phyloP scores from a whole-genome alignment of 257 asterid genomes.

The Nicotiana tabacum region DNA sequence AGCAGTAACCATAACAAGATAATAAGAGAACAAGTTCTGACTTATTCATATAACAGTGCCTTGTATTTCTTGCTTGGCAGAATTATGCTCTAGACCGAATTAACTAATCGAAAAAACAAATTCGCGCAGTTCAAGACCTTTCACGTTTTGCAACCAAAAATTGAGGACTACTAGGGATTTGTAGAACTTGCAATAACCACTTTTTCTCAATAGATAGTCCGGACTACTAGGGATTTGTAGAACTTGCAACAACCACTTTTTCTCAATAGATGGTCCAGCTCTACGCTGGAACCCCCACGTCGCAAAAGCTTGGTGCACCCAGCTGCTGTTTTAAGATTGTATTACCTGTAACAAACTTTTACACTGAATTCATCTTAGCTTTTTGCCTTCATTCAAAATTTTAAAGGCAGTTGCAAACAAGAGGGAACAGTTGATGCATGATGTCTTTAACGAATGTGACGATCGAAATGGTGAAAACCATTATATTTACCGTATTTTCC shows the following conservation, averaged over 20 bases:
- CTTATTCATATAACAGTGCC: not conserved
- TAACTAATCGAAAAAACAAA: not conserved
- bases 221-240: not conserved
- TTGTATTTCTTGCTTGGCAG: not conserved
- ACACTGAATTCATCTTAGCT: not conserved
- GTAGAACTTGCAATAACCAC: not conserved
- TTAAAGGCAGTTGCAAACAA: not conserved
- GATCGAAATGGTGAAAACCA: not conserved
- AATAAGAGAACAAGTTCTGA: not conserved
- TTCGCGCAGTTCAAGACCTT: not conserved
- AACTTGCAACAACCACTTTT: not conserved
- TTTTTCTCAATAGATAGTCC: not conserved
- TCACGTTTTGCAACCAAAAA: not conserved
- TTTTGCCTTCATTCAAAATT: not conserved
- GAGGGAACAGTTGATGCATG: not conserved
- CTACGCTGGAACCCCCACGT: too few species aligned
- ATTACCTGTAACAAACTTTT: not conserved
- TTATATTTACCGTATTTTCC: not conserved
- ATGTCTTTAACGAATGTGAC: not conserved
- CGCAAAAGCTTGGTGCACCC: not conserved
- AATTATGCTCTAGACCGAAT: not conserved
- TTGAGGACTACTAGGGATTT: not conserved
- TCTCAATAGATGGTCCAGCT: not conserved
- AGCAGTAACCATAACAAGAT: too few species aligned
- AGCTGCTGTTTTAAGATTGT: not conserved